Evolutionary conservation across 2,329 filamentous ascomycete genomes (phyloP), one percentile per base, ranked within the genome.

Genomic region (Cercospora beticola): DNA sequence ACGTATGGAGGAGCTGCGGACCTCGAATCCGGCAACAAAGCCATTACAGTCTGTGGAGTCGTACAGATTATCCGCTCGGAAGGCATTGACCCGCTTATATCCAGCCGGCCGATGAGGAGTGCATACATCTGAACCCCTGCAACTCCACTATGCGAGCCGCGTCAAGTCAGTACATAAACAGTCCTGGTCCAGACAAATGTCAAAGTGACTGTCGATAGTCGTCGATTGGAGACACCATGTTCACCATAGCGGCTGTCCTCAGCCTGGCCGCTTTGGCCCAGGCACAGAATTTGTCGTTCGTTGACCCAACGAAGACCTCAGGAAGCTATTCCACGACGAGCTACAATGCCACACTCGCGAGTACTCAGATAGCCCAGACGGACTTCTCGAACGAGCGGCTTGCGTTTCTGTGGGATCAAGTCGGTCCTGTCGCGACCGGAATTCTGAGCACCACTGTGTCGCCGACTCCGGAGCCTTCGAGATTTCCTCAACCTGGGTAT

Each of bases 321-420:
- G 58, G 57, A 26, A 59, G 46, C 14, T 69, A 63, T 21, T 66
- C 74, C 7, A 77, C 78, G 1, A 75, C 76, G n/a, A 78, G 70
- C 33, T 82, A 76, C 76, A 82, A 84, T 75, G 77, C 77, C 43
- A 81, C 81, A 5, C 80, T 81, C 0, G 81, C 82, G 26, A 80
- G 79, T 21, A 82, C 82, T 14, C 78, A 82, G 10, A 76, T 81
- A 52, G 79, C 75, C 4, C 82, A 83, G 40, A 79, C 76, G 1
- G 81, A 83, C 66, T 85, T 83, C 74, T 83, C 82, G 0, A 80
- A 84, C 61, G 80, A 84, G 68, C 81, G 81, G 18, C 76, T 85
- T 21, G 81, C 79, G 3, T 81, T 82, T 46, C 64, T 77, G 18
- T 77, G 76, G 76, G 70, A 77, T 54, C 74, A 76, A 16, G 73